Evolutionary conservation across 192 early-diverging fungal genomes (phyloP).

Genomic region (Linnemannia hyalina): DNA sequence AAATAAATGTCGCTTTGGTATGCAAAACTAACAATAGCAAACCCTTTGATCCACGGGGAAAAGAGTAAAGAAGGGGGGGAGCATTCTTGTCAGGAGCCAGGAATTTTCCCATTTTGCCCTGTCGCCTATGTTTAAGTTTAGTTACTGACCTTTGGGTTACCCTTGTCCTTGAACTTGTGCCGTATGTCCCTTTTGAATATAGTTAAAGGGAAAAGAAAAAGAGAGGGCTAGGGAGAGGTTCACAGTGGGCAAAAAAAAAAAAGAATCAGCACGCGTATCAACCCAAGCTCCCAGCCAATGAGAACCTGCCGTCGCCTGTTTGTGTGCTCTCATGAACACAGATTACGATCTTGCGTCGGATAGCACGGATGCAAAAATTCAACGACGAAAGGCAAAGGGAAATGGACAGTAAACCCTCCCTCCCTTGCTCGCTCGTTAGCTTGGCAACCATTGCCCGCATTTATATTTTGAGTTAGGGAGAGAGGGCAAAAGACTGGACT

Average conservation of each 20-base stretch:
- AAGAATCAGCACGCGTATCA: not conserved
- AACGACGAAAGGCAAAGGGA: not conserved
- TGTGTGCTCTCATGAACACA: not conserved
- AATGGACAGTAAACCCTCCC: not conserved
- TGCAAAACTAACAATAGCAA: not conserved
- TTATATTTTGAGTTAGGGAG: too few species aligned
- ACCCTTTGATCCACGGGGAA: not conserved
- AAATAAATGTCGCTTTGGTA: not conserved
- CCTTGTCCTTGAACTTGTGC: not conserved
- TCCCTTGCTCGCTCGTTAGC: not conserved
- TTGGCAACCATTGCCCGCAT: too few species aligned
- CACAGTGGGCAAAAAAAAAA: not conserved
- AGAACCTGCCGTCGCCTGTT: not conserved
- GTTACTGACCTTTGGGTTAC: not conserved
- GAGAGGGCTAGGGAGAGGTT: not conserved
- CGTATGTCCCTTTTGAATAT: not conserved
- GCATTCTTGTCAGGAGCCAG: not conserved
- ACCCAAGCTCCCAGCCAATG: not conserved
- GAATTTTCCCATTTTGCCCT: not conserved
- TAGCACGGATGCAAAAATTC: not conserved
- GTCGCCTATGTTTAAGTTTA: not conserved
- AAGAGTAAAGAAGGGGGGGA: too few species aligned
- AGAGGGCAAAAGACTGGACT: too few species aligned
- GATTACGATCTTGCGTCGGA: constrained; percentile 3
- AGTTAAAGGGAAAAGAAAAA: too few species aligned